These are phyloP conservation scores for Emiliania huxleyi DNA, from an alignment of 78 protist genomes.

Conservation along the genomic window DNA sequence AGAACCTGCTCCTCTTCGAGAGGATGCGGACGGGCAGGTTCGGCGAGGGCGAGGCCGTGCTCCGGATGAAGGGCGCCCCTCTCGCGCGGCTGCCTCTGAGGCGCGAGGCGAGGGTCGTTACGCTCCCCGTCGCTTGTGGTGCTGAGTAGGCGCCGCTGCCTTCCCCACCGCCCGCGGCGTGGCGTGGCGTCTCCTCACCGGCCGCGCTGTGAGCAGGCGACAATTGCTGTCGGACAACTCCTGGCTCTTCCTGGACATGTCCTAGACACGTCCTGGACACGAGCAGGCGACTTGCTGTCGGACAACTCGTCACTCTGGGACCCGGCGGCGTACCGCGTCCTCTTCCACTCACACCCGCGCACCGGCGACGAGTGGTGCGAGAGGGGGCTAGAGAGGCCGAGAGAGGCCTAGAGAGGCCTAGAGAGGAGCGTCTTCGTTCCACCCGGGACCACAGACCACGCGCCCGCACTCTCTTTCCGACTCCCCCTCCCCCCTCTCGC, in stretches of 20 bases:
- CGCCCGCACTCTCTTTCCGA: neutral
- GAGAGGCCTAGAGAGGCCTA: neutral
- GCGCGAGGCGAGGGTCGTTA: too few species aligned
- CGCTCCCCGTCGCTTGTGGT: too few species aligned
- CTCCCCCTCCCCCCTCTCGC: neutral
- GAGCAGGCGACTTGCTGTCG: neutral
- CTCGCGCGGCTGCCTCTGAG: conserved; percentile 80
- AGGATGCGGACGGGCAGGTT: conserved; percentile 87
- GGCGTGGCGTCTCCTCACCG: too few species aligned
- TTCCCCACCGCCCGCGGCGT: too few species aligned
- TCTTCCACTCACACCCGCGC: conserved; percentile 47
- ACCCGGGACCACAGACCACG: too few species aligned
- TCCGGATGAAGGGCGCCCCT: conserved; percentile 95
- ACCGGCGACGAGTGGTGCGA: conserved; percentile 9
- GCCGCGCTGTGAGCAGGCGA: neutral
- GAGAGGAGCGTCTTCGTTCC: too few species aligned
- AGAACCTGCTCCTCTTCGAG: conserved; percentile 83
- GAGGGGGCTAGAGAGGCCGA: neutral
- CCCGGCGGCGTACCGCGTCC: conserved; percentile 88
- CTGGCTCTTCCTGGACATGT: neutral
- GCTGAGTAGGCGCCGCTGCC: conserved; percentile 14
- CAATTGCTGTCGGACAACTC: neutral
- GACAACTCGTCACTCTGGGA: conserved; percentile 82
- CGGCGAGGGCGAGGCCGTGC: conserved; percentile 85
- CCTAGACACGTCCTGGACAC: too few species aligned